phyloP scores from a whole-genome alignment of 768 basidiomycete genomes.

The Dacryopinax primogenitus region DNA sequence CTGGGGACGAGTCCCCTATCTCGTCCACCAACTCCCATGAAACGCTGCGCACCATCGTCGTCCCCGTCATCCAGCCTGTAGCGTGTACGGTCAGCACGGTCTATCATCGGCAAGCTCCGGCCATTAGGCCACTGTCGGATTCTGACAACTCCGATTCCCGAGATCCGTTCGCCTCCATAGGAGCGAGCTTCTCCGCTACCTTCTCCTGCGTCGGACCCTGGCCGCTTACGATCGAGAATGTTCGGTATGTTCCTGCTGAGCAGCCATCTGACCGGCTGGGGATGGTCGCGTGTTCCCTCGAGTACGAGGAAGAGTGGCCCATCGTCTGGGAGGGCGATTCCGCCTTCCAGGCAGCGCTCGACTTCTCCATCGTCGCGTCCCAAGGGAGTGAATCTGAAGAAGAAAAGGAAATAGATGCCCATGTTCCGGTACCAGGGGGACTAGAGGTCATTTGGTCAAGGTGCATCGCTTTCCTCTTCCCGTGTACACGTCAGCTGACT shows the following conservation, averaged over 20 bases:
- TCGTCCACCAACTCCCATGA: slow-evolving; percentile 37
- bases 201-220: slow-evolving; percentile 46
- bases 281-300: not conserved
- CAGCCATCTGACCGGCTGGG: not conserved
- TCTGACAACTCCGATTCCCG: slow-evolving; percentile 39
- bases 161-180: slow-evolving; percentile 41
- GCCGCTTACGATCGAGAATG: slow-evolving; percentile 39
- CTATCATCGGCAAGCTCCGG: slow-evolving; percentile 37
- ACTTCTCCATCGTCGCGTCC: not conserved
- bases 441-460: slow-evolving; percentile 22
- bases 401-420: not conserved
- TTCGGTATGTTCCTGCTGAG: slow-evolving; percentile 38
- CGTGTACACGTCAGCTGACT: not conserved
- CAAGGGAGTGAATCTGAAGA: not conserved
- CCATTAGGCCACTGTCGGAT: slow-evolving; percentile 40
- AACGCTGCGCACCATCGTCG: slow-evolving; percentile 47
- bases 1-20: slow-evolving; percentile 18
- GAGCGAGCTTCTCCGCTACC: slow-evolving; percentile 43
- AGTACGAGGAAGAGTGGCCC: not conserved
- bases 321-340: not conserved
- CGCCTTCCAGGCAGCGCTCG: not conserved
- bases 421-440: slow-evolving; percentile 1
- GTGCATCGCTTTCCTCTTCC: slow-evolving; percentile 6
- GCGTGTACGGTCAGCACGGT: slow-evolving; percentile 39
- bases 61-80: slow-evolving; percentile 57